phyloP scores from a whole-genome alignment of 129 eudicot species.

The Apium graveolens region DNA sequence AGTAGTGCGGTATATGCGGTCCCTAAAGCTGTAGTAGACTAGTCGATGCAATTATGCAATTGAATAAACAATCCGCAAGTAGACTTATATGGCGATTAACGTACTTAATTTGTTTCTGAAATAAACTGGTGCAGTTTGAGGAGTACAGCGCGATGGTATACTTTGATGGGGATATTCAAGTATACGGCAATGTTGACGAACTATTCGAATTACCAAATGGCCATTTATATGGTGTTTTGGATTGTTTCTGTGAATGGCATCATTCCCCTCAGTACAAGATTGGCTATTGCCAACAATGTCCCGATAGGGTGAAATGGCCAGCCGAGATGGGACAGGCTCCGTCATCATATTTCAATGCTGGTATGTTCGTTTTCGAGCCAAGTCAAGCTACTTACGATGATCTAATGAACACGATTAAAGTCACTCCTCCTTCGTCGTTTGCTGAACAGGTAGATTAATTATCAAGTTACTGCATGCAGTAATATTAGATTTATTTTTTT shows the following conservation, averaged over 20 bases:
- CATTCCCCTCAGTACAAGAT: conserved; percentile 59
- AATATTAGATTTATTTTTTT: neutral
- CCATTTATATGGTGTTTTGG: conserved; percentile 64
- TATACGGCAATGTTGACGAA: conserved; percentile 64
- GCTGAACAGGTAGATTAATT: conserved; percentile 62
- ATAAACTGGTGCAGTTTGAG: conserved; percentile 56
- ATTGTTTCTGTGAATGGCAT: conserved; percentile 85
- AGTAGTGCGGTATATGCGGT: too few relatives aligned
- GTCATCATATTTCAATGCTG: conserved; percentile 65
- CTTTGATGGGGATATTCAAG: conserved; percentile 76
- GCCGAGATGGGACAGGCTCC: conserved; percentile 56
- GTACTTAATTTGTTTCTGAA: too few relatives aligned
- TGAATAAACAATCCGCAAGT: too few relatives aligned
- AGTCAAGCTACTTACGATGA: conserved; percentile 31
- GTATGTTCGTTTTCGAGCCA: conserved; percentile 81
- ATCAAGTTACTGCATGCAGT: too few relatives aligned
- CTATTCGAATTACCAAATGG: conserved; percentile 61
- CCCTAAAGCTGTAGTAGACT: too few relatives aligned
- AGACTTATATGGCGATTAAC: too few relatives aligned
- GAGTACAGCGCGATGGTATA: conserved; percentile 74
- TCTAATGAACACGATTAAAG: conserved; percentile 36
- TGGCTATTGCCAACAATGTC: conserved; percentile 78
- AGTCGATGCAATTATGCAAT: too few relatives aligned
- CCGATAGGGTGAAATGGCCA: conserved; percentile 63
- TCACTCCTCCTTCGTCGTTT: conserved; percentile 62